Evolutionary conservation across 305 asterid genomes (phyloP).

Genomic region (Solanum hybrid): DNA sequence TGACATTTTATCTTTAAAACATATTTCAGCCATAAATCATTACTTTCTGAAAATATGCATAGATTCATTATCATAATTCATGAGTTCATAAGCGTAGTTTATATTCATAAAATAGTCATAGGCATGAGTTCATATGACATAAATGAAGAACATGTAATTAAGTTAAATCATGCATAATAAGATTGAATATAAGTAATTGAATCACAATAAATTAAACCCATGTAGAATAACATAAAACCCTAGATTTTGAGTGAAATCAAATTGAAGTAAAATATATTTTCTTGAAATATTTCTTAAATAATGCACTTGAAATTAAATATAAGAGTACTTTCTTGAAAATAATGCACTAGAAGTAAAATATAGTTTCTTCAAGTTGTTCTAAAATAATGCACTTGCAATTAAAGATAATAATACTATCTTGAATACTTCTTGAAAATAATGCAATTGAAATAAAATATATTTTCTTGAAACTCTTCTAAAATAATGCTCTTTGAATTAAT

Average conservation of each 20-base stretch:
- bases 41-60: not conserved
- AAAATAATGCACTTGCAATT: not conserved
- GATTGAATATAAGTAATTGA: not conserved
- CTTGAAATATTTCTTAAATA: too few species aligned
- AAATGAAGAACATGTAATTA: too few species aligned
- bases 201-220: not conserved
- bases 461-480: not conserved
- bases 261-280: too few species aligned
- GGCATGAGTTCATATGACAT: not conserved
- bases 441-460: not conserved
- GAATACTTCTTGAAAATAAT: not conserved
- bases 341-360: not conserved
- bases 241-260: not conserved
- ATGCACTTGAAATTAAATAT: not conserved
- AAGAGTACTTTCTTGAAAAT: not conserved
- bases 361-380: too few species aligned
- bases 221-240: not conserved
- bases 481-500: not conserved
- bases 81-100: not conserved
- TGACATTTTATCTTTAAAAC: not conserved
- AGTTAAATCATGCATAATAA: not conserved
- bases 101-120: not conserved
- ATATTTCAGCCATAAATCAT: not conserved
- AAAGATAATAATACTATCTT: not conserved
- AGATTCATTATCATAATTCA: not conserved